These are phyloP conservation scores for Fusarium duplospermum DNA, from an alignment of 2,329 filamentous ascomycete species.

Conservation along the genomic window DNA sequence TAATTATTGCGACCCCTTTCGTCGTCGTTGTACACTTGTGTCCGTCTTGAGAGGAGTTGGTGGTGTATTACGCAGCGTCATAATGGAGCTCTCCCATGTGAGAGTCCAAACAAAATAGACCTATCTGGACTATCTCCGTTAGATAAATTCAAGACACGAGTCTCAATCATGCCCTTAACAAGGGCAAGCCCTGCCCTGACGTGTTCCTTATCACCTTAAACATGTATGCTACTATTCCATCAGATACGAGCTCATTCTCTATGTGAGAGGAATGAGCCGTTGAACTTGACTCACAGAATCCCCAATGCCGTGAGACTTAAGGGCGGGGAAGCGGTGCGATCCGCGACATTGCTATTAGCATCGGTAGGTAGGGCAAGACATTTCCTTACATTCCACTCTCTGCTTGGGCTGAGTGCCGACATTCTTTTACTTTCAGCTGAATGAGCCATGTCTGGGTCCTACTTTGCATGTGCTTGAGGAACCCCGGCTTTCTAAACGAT, in stretches of 20 bases:
- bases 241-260: not conserved
- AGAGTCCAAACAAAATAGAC: rapidly evolving
- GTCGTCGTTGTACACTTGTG: not conserved
- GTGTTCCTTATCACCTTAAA: not conserved
- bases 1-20: not conserved
- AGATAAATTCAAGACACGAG: not conserved
- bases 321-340: not conserved
- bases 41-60: not conserved
- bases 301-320: not conserved
- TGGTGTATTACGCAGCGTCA: not conserved
- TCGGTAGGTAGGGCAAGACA: not conserved
- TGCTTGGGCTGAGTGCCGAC: not conserved
- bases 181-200: not conserved
- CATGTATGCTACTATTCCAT: not conserved
- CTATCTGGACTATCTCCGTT: not conserved
- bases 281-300: not conserved
- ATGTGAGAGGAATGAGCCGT: not conserved
- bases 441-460: not conserved
- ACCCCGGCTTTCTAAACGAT: not conserved
- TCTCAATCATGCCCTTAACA: not conserved
- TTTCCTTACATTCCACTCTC: not conserved
- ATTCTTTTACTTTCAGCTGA: not conserved
- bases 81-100: not conserved
- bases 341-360: not conserved
- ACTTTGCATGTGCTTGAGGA: not conserved